phyloP scores from a whole-genome alignment of 345 rosid genomes.

The Dipteronia dyeriana region DNA sequence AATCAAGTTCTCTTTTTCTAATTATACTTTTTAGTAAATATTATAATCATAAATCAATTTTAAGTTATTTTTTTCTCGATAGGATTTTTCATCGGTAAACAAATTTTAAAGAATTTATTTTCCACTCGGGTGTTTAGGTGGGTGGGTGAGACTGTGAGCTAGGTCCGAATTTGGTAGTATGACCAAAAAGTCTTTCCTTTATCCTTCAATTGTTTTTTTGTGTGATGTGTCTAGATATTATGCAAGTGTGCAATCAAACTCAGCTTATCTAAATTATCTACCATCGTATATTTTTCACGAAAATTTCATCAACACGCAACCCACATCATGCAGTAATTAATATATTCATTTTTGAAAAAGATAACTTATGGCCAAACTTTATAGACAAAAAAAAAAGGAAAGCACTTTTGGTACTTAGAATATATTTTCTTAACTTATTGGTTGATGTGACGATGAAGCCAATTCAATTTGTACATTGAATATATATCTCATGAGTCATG shows the following conservation, averaged over 20 bases:
- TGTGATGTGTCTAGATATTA: not conserved
- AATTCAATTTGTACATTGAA: not conserved
- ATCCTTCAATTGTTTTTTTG: no score
- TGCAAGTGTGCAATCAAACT: not conserved
- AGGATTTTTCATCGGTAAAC: no score
- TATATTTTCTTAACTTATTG: not conserved
- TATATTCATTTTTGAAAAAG: not conserved
- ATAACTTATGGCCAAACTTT: not conserved
- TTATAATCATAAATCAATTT: no score
- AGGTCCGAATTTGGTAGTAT: not conserved
- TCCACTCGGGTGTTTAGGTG: not conserved
- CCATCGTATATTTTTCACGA: not conserved
- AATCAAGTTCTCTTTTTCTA: not conserved
- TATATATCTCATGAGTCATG: not conserved
- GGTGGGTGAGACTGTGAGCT: not conserved
- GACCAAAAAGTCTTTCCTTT: not conserved
- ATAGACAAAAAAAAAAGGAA: not conserved
- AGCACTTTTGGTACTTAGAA: not conserved
- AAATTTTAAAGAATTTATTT: no score
- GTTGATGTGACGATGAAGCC: not conserved
- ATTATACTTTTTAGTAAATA: no score
- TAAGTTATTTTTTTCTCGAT: no score
- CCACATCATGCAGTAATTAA: not conserved
- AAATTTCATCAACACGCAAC: not conserved
- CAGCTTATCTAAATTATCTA: not conserved